A percentile compares a stretch with the other conserved stretches of the same genome.
These are phyloP conservation scores for Phytophthora hybrid DNA, from an alignment of 352 stramenopile species.

Conservation along the genomic window DNA sequence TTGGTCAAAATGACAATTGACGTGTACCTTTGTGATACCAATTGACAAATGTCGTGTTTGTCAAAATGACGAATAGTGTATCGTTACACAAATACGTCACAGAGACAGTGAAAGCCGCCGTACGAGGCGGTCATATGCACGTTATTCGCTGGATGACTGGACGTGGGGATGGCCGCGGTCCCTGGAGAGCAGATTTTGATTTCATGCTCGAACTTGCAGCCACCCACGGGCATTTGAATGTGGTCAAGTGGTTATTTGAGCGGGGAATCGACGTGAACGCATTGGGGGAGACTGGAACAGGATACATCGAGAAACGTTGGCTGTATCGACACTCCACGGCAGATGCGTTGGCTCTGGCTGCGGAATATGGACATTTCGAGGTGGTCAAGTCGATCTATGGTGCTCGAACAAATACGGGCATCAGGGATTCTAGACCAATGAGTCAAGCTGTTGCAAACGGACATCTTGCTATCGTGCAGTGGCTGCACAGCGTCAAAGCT, in stretches of 20 bases:
- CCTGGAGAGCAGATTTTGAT: not conserved
- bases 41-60: no score
- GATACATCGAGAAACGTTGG: not conserved
- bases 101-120: not conserved
- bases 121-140: not conserved
- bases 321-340: not conserved
- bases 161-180: not conserved
- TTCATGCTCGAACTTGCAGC: not conserved
- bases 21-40: no score
- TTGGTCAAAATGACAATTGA: no score
- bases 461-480: not conserved
- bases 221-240: conserved; percentile 12
- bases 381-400: not conserved
- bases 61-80: no score
- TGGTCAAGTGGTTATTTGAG: conserved; percentile 1
- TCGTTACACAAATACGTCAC: no score
- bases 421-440: not conserved
- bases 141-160: conserved; percentile 2
- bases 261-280: not conserved
- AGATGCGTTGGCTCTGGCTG: not conserved
- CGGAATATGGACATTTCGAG: not conserved
- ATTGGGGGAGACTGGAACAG: not conserved
- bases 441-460: not conserved
- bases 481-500: not conserved
- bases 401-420: not conserved